These are phyloP conservation scores for Mycena belliarum DNA, from an alignment of 768 basidiomycete genomes.

Conservation along the genomic window DNA sequence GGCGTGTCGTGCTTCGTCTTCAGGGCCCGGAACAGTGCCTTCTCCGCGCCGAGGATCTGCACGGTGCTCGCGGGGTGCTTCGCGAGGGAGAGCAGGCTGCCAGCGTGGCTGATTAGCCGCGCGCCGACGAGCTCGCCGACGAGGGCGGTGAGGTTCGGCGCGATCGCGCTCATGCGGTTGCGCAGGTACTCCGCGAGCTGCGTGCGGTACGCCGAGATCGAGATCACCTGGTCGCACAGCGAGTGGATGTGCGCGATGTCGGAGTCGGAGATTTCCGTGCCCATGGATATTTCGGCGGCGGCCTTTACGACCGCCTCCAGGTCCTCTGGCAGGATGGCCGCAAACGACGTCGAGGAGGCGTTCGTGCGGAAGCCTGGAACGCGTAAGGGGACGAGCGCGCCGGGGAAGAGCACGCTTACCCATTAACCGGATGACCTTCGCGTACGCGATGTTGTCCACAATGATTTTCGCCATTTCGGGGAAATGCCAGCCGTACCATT, in stretches of 20 bases:
- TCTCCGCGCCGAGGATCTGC: conserved; percentile 97
- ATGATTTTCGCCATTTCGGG: conserved; percentile 99
- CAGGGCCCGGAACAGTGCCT: conserved; percentile 94
- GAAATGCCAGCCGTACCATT: conserved; percentile 99
- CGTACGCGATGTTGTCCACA: conserved; percentile 94
- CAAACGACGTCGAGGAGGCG: conserved; percentile 82
- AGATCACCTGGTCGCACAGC: conserved; percentile 97
- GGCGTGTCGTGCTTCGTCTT: conserved; percentile 99
- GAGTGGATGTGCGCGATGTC: conserved; percentile 97
- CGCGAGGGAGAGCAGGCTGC: conserved; percentile 89
- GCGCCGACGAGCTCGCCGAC: conserved; percentile 94
- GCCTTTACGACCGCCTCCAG: conserved; percentile 93
- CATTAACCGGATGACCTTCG: conserved; percentile 91
- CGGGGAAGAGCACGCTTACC: conserved; percentile 45
- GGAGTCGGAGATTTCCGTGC: conserved; percentile 96
- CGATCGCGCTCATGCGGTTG: conserved; percentile 98
- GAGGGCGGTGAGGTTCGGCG: conserved; percentile 50
- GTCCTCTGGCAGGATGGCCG: conserved; percentile 92
- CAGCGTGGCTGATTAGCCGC: conserved; percentile 92
- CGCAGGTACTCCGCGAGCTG: conserved; percentile 96
- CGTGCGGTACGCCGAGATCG: conserved; percentile 90
- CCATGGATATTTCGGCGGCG: conserved; percentile 98
- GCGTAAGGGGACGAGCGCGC: background rate
- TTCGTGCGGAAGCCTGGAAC: conserved; percentile 89
- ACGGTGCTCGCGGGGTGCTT: conserved; percentile 99